A percentile compares a stretch with the other conserved stretches of the same genome.
These are phyloP conservation scores for Amaranthus tricolor DNA, from an alignment of 179 eudicot genomes.

Conservation along the genomic window DNA sequence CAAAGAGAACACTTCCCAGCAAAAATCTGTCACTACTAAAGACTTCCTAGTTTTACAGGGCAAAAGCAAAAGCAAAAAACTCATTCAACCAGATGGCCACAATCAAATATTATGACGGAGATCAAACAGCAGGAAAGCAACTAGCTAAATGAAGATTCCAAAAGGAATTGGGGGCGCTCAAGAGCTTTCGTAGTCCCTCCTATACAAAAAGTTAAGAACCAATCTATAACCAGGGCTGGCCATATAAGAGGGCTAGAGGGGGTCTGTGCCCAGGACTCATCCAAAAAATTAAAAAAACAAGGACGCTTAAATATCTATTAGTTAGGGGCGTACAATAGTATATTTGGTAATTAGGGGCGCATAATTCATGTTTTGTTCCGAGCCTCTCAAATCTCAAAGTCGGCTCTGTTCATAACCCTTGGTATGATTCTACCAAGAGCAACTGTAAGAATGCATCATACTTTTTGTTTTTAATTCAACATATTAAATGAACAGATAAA, in stretches of 20 bases:
- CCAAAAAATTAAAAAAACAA: too few relatives aligned
- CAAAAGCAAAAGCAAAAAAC: not conserved
- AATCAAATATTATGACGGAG: not conserved
- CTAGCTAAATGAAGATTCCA: not conserved
- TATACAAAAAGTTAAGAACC: too few relatives aligned
- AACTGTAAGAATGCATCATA: not conserved
- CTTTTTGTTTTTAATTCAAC: not conserved
- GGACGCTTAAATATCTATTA: too few relatives aligned
- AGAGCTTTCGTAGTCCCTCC: not conserved
- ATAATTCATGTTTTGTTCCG: too few relatives aligned
- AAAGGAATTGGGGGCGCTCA: not conserved
- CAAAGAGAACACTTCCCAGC: not conserved
- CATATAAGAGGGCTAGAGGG: too few relatives aligned
- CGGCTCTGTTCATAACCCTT: too few relatives aligned
- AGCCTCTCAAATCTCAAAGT: too few relatives aligned
- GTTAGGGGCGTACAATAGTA: too few relatives aligned
- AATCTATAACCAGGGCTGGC: not conserved
- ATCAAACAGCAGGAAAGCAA: not conserved
- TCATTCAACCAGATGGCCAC: not conserved
- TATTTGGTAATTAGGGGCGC: too few relatives aligned
- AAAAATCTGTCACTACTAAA: not conserved
- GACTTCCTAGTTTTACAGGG: not conserved
- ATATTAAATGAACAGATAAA: not conserved
- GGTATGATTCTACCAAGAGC: not conserved
- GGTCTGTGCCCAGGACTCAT: too few relatives aligned